Conservation (phyloP, 495 filamentous ascomycete species). For the Neurospora tetraspora region DNA sequence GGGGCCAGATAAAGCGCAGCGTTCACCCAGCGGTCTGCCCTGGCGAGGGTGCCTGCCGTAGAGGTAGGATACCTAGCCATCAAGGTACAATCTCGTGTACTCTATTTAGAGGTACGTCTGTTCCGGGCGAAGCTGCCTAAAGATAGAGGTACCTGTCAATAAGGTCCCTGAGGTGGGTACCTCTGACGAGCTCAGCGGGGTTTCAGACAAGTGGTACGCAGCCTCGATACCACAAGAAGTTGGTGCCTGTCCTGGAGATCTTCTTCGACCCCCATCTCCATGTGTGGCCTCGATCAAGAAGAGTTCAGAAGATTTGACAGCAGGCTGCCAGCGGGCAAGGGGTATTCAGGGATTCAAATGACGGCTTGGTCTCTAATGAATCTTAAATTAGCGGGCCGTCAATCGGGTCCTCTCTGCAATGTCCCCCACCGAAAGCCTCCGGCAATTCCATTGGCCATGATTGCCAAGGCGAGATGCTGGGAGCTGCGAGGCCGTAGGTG, state of each 20-base stretch:
- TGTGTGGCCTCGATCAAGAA: neutral
- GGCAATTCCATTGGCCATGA: neutral
- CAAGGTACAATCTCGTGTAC: neutral
- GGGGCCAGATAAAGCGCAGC: neutral
- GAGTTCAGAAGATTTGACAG: neutral
- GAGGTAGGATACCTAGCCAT: neutral
- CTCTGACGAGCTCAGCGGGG: neutral
- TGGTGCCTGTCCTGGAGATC: neutral
- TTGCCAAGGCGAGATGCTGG: neutral
- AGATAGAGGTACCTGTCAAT: neutral
- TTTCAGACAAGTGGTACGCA: neutral
- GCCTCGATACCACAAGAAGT: neutral
- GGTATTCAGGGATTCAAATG: neutral
- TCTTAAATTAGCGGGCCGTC: neutral
- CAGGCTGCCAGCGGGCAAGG: neutral
- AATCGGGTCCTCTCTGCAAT: neutral
- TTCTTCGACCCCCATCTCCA: neutral
- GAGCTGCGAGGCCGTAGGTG: neutral
- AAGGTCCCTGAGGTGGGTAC: neutral
- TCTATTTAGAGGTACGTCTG: neutral
- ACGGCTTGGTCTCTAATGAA: neutral
- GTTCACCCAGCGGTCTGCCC: neutral
- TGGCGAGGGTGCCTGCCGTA: neutral
- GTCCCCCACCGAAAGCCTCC: neutral
- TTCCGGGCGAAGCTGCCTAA: neutral